Evolutionary conservation across 1,284 basidiomycete species (phyloP), one percentile per base, ranked within the genome.

Genomic region (Puccinia horiana): DNA sequence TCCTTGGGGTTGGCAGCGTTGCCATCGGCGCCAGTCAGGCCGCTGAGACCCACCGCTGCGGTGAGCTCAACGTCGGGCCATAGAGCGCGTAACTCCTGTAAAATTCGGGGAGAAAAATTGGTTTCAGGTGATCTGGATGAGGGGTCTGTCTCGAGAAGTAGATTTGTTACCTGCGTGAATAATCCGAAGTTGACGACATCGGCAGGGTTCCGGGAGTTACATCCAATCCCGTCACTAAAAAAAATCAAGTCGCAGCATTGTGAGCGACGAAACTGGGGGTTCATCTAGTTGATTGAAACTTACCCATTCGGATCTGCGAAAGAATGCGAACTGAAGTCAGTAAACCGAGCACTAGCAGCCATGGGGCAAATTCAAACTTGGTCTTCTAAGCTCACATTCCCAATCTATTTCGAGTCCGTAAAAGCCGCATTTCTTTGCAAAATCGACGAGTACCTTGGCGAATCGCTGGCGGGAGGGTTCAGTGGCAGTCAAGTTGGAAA

Each of bases 131-230:
- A n/a, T n/a, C 20, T 35, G 52, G 8, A 40, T 0, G 29, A 12
- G 8, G 29, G 26, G n/a, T 58, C n/a, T 8, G n/a, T 8, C 56
- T 18, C 42, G 2, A 63, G 40, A 9, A 54, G 32, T 32, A 67
- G 6, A 42, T n/a, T 47, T 12, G 0, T 54, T 37, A 81, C 70
- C 44, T 81, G 47, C 0, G 65, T 2, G 20, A 81, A 54, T 56
- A 81, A 49, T 14, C 80, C 80, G 26, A 81, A 73, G 20, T 81
- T 81, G 14, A 75, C 47, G 26, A 58, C 63, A 44, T 81, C 80
- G 3, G 18, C 20, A 2, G 52, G 35, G 29, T 44, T 44, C 14
- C 44, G 61, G 6, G 80, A 61, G 32, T 81, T 81, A 81, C 80
- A 81, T 9, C 80, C 80, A 54, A 75, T 67, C 2, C 80, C 80